Evolutionary conservation across 768 basidiomycete genomes (phyloP).

Genomic region (Favolaschia claudopus): DNA sequence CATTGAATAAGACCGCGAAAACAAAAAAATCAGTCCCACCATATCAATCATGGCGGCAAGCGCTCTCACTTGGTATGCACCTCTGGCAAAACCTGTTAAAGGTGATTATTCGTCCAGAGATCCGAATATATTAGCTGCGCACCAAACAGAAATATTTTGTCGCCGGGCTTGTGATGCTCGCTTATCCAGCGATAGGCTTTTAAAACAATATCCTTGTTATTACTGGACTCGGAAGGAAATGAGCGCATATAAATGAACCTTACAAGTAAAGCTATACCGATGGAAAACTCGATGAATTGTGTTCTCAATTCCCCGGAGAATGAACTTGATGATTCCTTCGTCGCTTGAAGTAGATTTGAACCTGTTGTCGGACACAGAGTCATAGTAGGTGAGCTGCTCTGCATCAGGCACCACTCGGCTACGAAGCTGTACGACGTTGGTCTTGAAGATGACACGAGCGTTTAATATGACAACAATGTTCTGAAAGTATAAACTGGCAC

Average conservation of each 20-base stretch:
- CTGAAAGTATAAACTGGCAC: neutral
- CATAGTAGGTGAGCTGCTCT: conserved; percentile 31
- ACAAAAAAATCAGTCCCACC: neutral
- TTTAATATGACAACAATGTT: neutral
- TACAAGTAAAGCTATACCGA: neutral
- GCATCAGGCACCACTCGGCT: conserved; percentile 17
- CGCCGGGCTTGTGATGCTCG: conserved; percentile 26
- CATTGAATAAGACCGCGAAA: neutral
- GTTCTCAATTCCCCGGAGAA: neutral
- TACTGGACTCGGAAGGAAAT: conserved; percentile 8
- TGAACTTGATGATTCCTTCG: neutral
- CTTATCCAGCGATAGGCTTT: conserved; percentile 32
- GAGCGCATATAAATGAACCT: neutral
- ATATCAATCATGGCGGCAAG: conserved; percentile 29
- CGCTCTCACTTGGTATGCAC: conserved; percentile 28
- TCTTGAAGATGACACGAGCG: conserved; percentile 12
- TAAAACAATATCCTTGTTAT: conserved; percentile 17
- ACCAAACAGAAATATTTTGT: conserved; percentile 33
- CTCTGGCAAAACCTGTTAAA: conserved; percentile 21
- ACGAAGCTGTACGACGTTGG: conserved; percentile 31
- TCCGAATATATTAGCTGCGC: neutral
- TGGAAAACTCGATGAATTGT: neutral
- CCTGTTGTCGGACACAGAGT: conserved; percentile 16
- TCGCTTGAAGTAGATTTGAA: neutral
- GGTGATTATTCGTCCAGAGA: neutral